A percentile compares a stretch with the other conserved stretches of the same genome.
Evolutionary conservation across 148 eudicot genomes (phyloP).

Genomic region (Silene uniflora): DNA sequence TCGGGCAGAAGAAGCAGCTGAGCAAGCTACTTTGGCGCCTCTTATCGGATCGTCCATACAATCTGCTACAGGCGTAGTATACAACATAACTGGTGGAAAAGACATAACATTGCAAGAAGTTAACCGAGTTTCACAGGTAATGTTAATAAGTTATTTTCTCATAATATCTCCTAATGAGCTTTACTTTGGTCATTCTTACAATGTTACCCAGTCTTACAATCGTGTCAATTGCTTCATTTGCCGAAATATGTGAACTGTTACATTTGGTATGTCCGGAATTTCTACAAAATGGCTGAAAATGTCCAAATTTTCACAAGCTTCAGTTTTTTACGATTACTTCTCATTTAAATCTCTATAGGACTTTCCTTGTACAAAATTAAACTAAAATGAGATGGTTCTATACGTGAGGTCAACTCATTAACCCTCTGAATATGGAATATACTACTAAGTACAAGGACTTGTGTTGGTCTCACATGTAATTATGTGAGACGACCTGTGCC

Average conservation of each 20-base stretch:
- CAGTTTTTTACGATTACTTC: too few species aligned
- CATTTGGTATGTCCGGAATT: neutral
- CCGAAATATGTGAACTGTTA: neutral
- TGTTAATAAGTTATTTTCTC: neutral
- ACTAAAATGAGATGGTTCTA: too few species aligned
- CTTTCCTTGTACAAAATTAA: too few species aligned
- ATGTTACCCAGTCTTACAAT: too few species aligned
- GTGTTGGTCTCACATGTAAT: too few species aligned
- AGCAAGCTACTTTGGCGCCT: conserved; percentile 97
- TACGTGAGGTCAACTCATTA: too few species aligned
- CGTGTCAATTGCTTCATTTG: too few species aligned
- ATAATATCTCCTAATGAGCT: neutral
- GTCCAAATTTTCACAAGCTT: neutral
- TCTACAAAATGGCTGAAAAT: neutral
- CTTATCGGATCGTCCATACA: conserved; percentile 96
- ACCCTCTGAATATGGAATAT: too few species aligned
- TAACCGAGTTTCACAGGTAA: conserved; percentile 96
- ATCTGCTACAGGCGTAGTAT: conserved; percentile 97
- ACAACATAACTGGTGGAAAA: conserved; percentile 96
- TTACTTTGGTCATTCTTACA: neutral
- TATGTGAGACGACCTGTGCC: too few species aligned
- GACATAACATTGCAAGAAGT: conserved; percentile 98
- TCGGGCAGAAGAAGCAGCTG: conserved; percentile 99
- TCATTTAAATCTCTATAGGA: too few species aligned
- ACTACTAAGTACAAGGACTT: too few species aligned